Evolutionary conservation across 129 eudicot genomes (phyloP), one percentile per base, ranked within the genome.

Genomic region (Smallanthus sonchifolius): DNA sequence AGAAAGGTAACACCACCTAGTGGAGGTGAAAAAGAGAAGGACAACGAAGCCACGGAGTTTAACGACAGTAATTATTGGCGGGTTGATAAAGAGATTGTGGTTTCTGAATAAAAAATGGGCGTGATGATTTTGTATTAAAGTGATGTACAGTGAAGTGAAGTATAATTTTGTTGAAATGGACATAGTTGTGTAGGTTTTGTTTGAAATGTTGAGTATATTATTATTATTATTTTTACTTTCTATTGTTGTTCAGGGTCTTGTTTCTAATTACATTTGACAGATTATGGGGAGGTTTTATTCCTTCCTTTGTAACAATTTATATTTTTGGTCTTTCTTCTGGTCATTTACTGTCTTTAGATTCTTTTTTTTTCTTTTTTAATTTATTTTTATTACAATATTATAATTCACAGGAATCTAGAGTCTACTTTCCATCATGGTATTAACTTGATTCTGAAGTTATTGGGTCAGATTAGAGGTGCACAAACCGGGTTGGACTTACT

Each of bases 51-150:
- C 14, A 85, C 56, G 74, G 13, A 92, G 86, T 47, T 65, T 57
- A 89, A 92, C 24, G 98, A 92, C 57, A 75, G 89, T 10, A 92
- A 89, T 70, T 87, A 89, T 73, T 89, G 96, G 98, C 83, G 91
- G 69, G 87, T 92, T 63, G 96, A 92, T 45, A 92, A 92, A 70
- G 96, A 89, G 84, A 92, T 89, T 47, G 87, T 84, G 45, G 95
- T 87, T 43, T 70, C 72, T 48, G 98, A 92, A 79, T 92, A 70
- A 87, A 54, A n/a, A 34, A 14, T 6, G 17, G 17, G 44, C 24
- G 56, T 51, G 35, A 49, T 20, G 67, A 54, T 71, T 77, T 43
- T 78, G 82, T 78, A 78, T 72, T 9, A 78, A 78, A 71, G 61
- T 65, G 68, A 51, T 79, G 82, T 79, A 79, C 78, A 79, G 77